These are phyloP conservation scores for Tylopilus balloui DNA, from an alignment of 768 basidiomycete species.

Conservation along the genomic window DNA sequence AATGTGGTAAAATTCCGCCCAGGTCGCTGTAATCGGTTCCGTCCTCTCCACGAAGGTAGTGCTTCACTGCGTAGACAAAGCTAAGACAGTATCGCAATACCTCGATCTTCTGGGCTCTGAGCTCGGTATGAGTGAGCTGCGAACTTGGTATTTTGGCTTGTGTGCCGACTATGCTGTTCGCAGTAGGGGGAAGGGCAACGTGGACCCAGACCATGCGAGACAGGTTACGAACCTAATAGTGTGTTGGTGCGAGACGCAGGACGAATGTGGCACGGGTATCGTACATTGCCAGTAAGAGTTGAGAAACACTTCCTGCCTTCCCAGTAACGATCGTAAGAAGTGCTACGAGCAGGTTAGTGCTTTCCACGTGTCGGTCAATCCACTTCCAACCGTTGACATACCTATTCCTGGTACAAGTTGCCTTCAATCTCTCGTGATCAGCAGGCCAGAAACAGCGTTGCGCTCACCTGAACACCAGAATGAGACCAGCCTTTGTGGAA, in stretches of 20 bases:
- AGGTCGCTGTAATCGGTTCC: constrained; percentile 69
- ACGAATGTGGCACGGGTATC: constrained; percentile 1
- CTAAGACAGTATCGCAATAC: constrained; percentile 64
- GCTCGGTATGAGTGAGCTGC: constrained; percentile 45
- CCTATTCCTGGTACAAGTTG: constrained; percentile 52
- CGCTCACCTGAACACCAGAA: constrained; percentile 78
- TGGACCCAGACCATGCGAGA: constrained; percentile 78
- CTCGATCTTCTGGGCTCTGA: constrained; percentile 65
- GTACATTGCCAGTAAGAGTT: constrained; percentile 58
- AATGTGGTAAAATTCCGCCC: constrained; percentile 60
- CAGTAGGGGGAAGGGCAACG: constrained; percentile 58
- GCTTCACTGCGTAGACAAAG: constrained; percentile 65
- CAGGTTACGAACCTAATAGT: constrained; percentile 59
- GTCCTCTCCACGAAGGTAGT: constrained; percentile 84
- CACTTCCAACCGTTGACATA: constrained; percentile 28
- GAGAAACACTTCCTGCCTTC: constrained; percentile 88
- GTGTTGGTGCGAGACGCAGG: not conserved
- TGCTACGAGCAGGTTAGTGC: constrained; percentile 38
- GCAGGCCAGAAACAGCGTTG: not conserved
- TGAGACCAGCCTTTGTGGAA: constrained; percentile 66
- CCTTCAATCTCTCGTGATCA: not conserved
- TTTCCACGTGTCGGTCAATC: not conserved
- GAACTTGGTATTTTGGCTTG: constrained; percentile 52
- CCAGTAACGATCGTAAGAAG: constrained; percentile 83
- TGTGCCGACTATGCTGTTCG: constrained; percentile 36